A percentile compares a stretch with the other conserved stretches of the same genome.
Conservation (phyloP, 371 early-diverging fungal species). For the Mortierella sp. region DNA sequence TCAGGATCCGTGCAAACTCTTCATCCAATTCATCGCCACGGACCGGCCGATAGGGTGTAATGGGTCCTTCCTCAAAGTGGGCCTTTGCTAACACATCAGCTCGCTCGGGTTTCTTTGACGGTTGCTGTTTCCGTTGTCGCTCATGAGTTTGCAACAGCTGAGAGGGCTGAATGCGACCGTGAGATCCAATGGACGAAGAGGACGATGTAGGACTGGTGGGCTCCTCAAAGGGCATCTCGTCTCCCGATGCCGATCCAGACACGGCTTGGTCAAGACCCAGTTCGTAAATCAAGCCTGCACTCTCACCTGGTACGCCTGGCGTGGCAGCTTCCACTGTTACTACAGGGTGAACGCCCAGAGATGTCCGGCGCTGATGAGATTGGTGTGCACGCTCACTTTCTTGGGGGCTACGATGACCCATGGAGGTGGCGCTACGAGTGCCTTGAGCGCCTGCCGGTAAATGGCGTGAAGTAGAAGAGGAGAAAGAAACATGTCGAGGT, state of each 20-base stretch:
- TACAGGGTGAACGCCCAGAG: constrained; percentile 7
- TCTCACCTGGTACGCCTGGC: not conserved
- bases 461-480: constrained; percentile 2
- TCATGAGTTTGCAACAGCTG: not conserved
- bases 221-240: constrained; percentile 23
- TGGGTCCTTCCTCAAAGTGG: constrained; percentile 25
- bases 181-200: constrained; percentile 18
- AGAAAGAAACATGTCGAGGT: constrained; percentile 5
- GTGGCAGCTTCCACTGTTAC: not conserved
- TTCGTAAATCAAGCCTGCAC: not conserved
- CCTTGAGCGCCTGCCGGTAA: constrained; percentile 3
- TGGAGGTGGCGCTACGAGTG: constrained; percentile 2
- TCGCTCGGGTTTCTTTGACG: constrained; percentile 6
- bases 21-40: constrained; percentile 66
- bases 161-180: constrained; percentile 16
- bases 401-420: constrained; percentile 5
- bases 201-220: constrained; percentile 35
- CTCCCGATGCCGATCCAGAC: constrained; percentile 18
- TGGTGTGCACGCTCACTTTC: not conserved
- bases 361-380: constrained; percentile 10
- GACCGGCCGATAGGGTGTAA: constrained; percentile 55
- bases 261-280: constrained; percentile 5
- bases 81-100: constrained; percentile 16
- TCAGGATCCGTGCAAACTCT: constrained; percentile 66
- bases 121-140: constrained; percentile 3